A percentile compares a stretch with the other conserved stretches of the same genome.
Conservation (phyloP, 2,329 filamentous ascomycete genomes). For the Diaporthe ilicicola region DNA sequence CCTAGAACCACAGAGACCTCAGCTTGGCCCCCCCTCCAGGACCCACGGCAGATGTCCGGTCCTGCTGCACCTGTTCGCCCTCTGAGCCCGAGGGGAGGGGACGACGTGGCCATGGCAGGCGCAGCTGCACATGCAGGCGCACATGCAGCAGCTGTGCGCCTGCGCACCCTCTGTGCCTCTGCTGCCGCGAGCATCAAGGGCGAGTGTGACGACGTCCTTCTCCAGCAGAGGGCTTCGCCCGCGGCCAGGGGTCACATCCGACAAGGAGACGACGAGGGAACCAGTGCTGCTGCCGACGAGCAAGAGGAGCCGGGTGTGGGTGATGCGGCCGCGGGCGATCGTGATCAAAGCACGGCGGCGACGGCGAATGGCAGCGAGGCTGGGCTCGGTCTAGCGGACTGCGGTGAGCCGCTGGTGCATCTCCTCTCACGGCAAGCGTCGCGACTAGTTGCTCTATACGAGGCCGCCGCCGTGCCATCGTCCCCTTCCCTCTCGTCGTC, state of each 20-base stretch:
- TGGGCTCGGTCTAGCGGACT: conserved; percentile 26
- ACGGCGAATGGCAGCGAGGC: neutral
- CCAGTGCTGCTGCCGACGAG: neutral
- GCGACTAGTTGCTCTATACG: conserved; percentile 27
- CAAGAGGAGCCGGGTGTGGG: neutral
- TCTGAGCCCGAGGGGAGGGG: conserved; percentile 18
- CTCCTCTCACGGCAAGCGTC: conserved; percentile 37
- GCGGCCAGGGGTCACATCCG: neutral
- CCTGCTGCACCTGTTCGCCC: neutral
- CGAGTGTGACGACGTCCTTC: conserved; percentile 20
- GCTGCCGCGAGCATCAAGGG: conserved; percentile 27
- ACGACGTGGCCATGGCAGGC: conserved; percentile 25
- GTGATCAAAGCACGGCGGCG: neutral
- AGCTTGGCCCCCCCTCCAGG: neutral
- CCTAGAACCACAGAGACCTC: neutral
- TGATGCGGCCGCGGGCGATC: neutral
- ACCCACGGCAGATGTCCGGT: conserved; percentile 8
- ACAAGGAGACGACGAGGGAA: neutral
- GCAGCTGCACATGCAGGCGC: conserved; percentile 11
- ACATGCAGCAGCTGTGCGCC: neutral
- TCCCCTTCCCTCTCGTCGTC: neutral
- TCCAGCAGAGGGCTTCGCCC: neutral
- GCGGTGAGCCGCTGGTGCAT: conserved; percentile 36
- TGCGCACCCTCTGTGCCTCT: conserved; percentile 26
- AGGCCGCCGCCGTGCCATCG: neutral